phyloP scores from a whole-genome alignment of 108 stramenopile genomes.

The Nitzschia putrida region DNA sequence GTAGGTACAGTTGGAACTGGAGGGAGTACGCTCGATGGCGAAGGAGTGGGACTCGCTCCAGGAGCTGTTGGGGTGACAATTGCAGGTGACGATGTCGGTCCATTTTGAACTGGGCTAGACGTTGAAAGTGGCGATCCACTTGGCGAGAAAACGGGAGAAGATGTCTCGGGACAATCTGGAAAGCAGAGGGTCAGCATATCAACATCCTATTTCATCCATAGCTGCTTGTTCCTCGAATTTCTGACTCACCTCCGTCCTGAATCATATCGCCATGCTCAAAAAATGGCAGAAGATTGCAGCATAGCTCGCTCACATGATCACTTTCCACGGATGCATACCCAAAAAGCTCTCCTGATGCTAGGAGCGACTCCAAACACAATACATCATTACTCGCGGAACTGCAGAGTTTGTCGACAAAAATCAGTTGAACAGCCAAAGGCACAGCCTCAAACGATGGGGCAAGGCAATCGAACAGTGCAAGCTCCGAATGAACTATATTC shows the following conservation, averaged over 20 bases:
- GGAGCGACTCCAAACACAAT: not conserved
- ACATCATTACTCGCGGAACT: not conserved
- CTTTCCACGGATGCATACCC: conserved; percentile 2
- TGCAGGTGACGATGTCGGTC: not conserved
- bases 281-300: conserved; percentile 12
- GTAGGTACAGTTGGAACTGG: not conserved
- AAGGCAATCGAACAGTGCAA: conserved; percentile 14
- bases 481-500: conserved; percentile 2
- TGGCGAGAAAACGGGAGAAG: not conserved
- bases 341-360: not conserved
- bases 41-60: not conserved
- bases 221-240: not conserved
- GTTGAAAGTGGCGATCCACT: not conserved
- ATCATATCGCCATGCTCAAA: not conserved
- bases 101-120: not conserved
- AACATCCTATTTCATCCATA: not conserved
- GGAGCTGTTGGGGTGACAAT: not conserved
- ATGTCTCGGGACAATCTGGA: not conserved
- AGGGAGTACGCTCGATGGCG: not conserved
- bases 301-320: conserved; percentile 4
- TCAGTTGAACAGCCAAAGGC: conserved; percentile 3
- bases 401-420: conserved; percentile 13
- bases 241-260: not conserved
- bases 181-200: not conserved
- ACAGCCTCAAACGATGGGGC: conserved; percentile 6